Percentiles rank a stretch among this genome's conserved stretches.
These are phyloP conservation scores for Cladosporium phlei DNA, from an alignment of 2,329 filamentous ascomycete species.

Conservation along the genomic window DNA sequence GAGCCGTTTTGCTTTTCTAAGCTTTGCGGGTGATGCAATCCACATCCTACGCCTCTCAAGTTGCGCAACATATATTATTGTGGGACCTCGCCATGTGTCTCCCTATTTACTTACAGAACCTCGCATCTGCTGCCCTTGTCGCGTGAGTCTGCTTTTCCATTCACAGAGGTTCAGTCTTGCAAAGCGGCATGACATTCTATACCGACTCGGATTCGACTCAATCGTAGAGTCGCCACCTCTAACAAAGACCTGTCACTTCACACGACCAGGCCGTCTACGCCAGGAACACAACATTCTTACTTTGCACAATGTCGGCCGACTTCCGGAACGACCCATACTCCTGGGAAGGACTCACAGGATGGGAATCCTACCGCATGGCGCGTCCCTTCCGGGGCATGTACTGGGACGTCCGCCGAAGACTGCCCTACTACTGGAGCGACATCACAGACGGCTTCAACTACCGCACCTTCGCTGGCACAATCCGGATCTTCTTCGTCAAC, in stretches of 20 bases:
- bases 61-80: no score
- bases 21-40: slow-evolving; percentile 12
- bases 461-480: slow-evolving; percentile 49
- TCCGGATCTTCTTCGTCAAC: slow-evolving; percentile 58
- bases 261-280: background rate
- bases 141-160: no score
- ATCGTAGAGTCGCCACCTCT: background rate
- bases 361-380: slow-evolving; percentile 34
- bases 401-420: slow-evolving; percentile 48
- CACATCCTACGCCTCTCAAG: no score
- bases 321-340: slow-evolving; percentile 33
- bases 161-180: no score
- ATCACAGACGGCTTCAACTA: slow-evolving; percentile 53
- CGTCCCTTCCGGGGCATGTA: slow-evolving; percentile 51
- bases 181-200: background rate
- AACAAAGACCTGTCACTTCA: background rate
- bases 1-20: no score
- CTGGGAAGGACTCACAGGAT: slow-evolving; percentile 33
- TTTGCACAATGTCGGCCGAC: slow-evolving; percentile 14
- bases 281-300: background rate
- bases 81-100: no score
- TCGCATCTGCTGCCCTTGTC: no score
- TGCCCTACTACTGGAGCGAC: slow-evolving; percentile 55
- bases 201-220: background rate
- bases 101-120: no score